phyloP scores from a whole-genome alignment of 2,329 filamentous ascomycete species.

The Aspergillus ochraceus region DNA sequence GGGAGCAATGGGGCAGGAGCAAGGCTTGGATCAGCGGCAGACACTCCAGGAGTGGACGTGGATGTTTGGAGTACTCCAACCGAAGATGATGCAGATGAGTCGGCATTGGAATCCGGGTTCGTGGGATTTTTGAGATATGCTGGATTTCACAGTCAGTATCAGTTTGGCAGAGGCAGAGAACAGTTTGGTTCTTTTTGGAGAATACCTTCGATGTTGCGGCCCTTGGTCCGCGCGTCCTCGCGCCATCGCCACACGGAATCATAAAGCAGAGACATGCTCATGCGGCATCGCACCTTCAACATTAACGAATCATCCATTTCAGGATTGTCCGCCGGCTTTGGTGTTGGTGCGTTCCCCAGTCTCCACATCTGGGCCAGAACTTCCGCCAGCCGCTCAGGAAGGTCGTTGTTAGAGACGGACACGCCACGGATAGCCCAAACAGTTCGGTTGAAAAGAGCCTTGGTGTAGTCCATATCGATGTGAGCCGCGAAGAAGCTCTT shows the following conservation, averaged over 20 bases:
- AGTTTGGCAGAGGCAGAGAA: background rate
- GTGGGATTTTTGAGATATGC: constrained; percentile 81
- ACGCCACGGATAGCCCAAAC: constrained; percentile 61
- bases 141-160: constrained; percentile 16
- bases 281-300: constrained; percentile 65
- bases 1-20: constrained; percentile 39
- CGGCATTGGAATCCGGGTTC: constrained; percentile 74
- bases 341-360: constrained; percentile 39
- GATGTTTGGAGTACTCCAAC: constrained; percentile 45
- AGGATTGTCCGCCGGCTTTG: constrained; percentile 26
- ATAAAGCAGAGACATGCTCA: constrained; percentile 67
- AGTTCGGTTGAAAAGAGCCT: constrained; percentile 58
- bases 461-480: constrained; percentile 57
- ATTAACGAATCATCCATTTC: constrained; percentile 51
- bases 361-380: constrained; percentile 67
- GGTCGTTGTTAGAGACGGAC: constrained; percentile 63
- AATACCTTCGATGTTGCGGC: constrained; percentile 72
- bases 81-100: constrained; percentile 67
- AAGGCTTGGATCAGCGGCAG: constrained; percentile 45
- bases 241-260: constrained; percentile 70
- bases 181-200: constrained; percentile 14
- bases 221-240: constrained; percentile 66
- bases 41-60: constrained; percentile 38
- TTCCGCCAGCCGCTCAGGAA: constrained; percentile 64
- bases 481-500: constrained; percentile 64